Conservation (phyloP, 495 filamentous ascomycete species). For the Pyrenula aspistea region DNA sequence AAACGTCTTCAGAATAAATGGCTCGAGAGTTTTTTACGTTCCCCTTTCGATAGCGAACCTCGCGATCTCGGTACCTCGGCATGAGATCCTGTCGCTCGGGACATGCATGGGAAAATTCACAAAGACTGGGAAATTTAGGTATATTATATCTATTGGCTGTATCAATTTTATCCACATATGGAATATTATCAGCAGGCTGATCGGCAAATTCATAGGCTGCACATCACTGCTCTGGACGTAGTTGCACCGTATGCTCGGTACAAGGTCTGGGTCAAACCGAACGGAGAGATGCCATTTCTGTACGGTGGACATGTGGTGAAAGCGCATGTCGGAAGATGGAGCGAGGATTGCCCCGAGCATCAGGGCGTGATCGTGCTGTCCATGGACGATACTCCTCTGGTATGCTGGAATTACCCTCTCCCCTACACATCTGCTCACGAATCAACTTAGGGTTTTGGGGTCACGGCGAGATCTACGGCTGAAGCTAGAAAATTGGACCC, state of each 20-base stretch:
- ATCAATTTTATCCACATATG: too few relatives aligned
- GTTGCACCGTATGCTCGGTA: slow-evolving; percentile 81
- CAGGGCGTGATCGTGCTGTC: slow-evolving; percentile 27
- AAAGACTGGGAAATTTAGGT: slow-evolving; percentile 54
- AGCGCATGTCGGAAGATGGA: slow-evolving; percentile 82
- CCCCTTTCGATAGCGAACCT: slow-evolving; percentile 77
- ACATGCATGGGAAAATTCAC: slow-evolving; percentile 84
- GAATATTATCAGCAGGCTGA: too few relatives aligned
- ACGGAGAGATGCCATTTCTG: slow-evolving; percentile 85
- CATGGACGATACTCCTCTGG: slow-evolving; percentile 35
- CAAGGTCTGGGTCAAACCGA: slow-evolving; percentile 89
- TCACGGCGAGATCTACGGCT: slow-evolving; percentile 69
- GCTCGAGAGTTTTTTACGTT: slow-evolving; percentile 77
- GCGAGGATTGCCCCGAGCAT: slow-evolving; percentile 59
- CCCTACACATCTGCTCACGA: too few relatives aligned
- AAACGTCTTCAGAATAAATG: slow-evolving; percentile 77
- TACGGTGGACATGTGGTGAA: slow-evolving; percentile 87
- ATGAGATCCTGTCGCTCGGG: slow-evolving; percentile 70
- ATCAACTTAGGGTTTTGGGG: slow-evolving; percentile 70
- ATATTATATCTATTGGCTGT: too few relatives aligned
- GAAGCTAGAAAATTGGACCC: slow-evolving; percentile 76
- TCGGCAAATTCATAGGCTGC: too few relatives aligned
- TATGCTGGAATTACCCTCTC: slow-evolving; percentile 29
- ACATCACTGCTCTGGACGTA: slow-evolving; percentile 74
- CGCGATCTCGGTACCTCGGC: slow-evolving; percentile 70